Evolutionary conservation across 2,329 filamentous ascomycete genomes (phyloP).

Genomic region (Fusarium citri): DNA sequence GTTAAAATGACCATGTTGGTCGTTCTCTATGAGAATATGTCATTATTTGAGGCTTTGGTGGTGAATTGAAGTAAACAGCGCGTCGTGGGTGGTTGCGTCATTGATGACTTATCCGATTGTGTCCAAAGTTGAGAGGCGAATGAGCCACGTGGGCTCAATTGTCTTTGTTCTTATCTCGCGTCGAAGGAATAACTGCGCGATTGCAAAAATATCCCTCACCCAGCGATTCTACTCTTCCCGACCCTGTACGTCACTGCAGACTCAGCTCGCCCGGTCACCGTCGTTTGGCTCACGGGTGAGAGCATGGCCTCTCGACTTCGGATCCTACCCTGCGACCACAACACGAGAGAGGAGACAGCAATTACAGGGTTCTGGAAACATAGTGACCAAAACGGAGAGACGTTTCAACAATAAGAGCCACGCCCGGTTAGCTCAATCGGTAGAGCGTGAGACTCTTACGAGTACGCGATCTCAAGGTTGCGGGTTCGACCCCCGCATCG

Average conservation of each 20-base stretch:
- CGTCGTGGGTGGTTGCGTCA: constrained; percentile 8
- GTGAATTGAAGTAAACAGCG: not conserved
- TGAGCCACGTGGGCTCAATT: constrained; percentile 22
- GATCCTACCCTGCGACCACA: not conserved
- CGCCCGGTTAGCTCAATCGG: constrained; percentile 53
- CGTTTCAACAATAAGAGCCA: constrained; percentile 22
- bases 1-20: constrained; percentile 40
- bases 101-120: constrained; percentile 1
- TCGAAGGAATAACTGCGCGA: too few relatives aligned
- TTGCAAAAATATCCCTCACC: too few relatives aligned
- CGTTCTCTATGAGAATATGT: accelerated
- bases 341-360: accelerated
- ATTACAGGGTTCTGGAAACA: not conserved
- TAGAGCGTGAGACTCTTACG: constrained; percentile 77
- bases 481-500: constrained; percentile 64
- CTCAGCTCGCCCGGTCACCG: too few relatives aligned
- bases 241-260: too few relatives aligned
- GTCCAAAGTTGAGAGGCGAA: not conserved
- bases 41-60: not conserved
- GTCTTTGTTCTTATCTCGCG: too few relatives aligned
- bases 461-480: constrained; percentile 63
- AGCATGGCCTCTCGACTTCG: too few relatives aligned
- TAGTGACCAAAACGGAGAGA: accelerated
- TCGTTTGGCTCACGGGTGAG: too few relatives aligned
- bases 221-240: too few relatives aligned